These are phyloP conservation scores for Lotus japonicus DNA, from an alignment of 306 rosid species.

Conservation along the genomic window DNA sequence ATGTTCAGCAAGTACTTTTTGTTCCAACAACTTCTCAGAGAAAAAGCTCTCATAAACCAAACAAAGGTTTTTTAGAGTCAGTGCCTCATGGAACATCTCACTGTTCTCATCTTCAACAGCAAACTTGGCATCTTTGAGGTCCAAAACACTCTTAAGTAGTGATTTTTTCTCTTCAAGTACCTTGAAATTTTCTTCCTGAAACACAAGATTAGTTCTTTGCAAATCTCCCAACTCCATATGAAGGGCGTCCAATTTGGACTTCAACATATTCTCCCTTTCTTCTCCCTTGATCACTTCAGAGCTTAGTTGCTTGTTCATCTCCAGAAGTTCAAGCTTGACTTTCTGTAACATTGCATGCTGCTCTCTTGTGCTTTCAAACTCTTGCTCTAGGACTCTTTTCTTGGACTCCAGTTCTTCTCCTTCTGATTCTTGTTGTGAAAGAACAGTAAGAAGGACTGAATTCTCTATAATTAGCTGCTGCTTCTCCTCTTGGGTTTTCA, in stretches of 20 bases:
- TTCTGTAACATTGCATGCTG: conserved; percentile 40
- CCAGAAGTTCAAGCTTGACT: conserved; percentile 55
- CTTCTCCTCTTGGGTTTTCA: conserved; percentile 61
- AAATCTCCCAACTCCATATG: conserved; percentile 44
- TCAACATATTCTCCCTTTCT: conserved; percentile 41
- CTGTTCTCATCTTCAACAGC: conserved; percentile 48
- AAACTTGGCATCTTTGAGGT: conserved; percentile 47
- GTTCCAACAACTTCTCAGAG: conserved; percentile 55
- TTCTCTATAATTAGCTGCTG: conserved; percentile 66
- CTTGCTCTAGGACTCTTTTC: conserved; percentile 43
- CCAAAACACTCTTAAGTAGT: conserved; percentile 41
- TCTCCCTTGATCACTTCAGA: conserved; percentile 49
- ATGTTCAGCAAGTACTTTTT: conserved; percentile 45
- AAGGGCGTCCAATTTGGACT: conserved; percentile 42
- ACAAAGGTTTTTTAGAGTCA: conserved; percentile 46
- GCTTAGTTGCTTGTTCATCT: conserved; percentile 46
- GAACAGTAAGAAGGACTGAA: conserved; percentile 59
- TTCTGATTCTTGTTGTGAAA: conserved; percentile 52
- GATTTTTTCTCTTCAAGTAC: conserved; percentile 56
- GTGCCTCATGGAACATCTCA: conserved; percentile 49
- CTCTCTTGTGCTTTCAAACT: conserved; percentile 39
- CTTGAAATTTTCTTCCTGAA: conserved; percentile 55
- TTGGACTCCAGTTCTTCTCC: conserved; percentile 41
- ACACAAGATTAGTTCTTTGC: conserved; percentile 34
- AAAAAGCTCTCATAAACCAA: conserved; percentile 56